Percentiles rank a stretch among this genome's conserved stretches.
Conservation (phyloP, 306 rosid genomes). For the Quercus dentata region DNA sequence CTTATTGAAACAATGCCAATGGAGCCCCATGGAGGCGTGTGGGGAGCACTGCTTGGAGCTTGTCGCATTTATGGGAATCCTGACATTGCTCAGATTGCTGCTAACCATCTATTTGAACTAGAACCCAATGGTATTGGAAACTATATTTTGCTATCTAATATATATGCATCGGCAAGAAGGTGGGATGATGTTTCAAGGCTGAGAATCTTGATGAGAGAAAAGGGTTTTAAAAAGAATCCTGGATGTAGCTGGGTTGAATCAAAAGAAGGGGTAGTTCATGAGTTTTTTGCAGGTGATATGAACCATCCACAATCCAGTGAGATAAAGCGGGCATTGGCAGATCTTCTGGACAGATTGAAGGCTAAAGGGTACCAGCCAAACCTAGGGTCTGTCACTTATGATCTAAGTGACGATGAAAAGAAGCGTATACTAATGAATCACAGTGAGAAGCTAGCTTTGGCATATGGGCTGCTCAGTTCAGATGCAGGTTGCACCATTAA, state of each 20-base stretch:
- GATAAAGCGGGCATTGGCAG: constrained; percentile 51
- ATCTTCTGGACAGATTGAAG: constrained; percentile 55
- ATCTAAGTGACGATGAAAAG: constrained; percentile 49
- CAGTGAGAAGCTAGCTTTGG: constrained; percentile 81
- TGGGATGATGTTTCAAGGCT: constrained; percentile 72
- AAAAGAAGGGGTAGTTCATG: constrained; percentile 51
- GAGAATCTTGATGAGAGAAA: constrained; percentile 61
- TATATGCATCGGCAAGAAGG: constrained; percentile 65
- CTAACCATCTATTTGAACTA: constrained; percentile 60
- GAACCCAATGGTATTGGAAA: constrained; percentile 73
- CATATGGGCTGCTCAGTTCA: constrained; percentile 50
- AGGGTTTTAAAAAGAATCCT: constrained; percentile 57
- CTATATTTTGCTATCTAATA: constrained; percentile 64
- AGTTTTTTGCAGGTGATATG: constrained; percentile 61
- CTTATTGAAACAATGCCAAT: constrained; percentile 65
- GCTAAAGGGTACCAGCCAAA: constrained; percentile 58
- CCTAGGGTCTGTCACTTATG: constrained; percentile 53
- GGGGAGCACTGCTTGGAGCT: constrained; percentile 97
- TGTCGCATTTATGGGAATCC: constrained; percentile 62
- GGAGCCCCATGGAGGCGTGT: constrained; percentile 61
- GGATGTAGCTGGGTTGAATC: constrained; percentile 85
- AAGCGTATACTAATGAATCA: constrained; percentile 52
- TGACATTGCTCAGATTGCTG: constrained; percentile 65
- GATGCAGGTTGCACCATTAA: constrained; percentile 51
- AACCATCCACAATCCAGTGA: constrained; percentile 50